Base-by-base conservation (phyloP, 768 basidiomycete genomes). In the Asterophora lycoperdoides region DNA sequence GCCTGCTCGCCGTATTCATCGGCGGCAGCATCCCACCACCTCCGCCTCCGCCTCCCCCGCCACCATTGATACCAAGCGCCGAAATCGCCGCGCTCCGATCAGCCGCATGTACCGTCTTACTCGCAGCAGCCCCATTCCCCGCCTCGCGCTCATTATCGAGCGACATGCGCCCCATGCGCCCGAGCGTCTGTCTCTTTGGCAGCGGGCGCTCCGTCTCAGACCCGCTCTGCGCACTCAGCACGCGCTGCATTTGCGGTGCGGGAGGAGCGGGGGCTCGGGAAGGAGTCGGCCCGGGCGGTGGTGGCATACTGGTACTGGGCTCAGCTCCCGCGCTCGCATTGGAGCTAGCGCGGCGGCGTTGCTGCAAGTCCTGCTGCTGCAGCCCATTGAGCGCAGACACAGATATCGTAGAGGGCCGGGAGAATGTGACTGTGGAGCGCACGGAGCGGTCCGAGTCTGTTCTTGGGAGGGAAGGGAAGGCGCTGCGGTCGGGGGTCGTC, bases 371-470 rank as follows among this genome's bases (percentile, higher is more conserved):
- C 49, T 80, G 81, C 59, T 77, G 74, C 53, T 81, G 78, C 20
- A 87, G 64, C 10, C 77, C 81, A 35, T 62, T 75, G 29, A 84
- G 63, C 35, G 80, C 69, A 23, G 74, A 74, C 8, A 83, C 70
- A 2, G 80, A 69, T 34, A 75, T 72, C 5, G 74, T 74, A 19
- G 77, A 70, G 0, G 86, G 81, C 1, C 80, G 77, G 5, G 85
- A 86, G 60, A 88, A 86, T 3, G 82, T 83, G 5, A 81, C 78
- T 45, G 71, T 73, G 15, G 73, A 72, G 15, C 76, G 68, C 2
- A 64, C 47, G 0, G 75, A 74, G 39, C 72, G 68, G 14, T 65
- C 69, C 0, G 82, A 84, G 15, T 76, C 71, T n/a, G 69, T 70
- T 18, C 79, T 71, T 14, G 68, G 59, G 26, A 81, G 39, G 23